phyloP scores from a whole-genome alignment of 305 asterid species.

The Solanum hybrid region DNA sequence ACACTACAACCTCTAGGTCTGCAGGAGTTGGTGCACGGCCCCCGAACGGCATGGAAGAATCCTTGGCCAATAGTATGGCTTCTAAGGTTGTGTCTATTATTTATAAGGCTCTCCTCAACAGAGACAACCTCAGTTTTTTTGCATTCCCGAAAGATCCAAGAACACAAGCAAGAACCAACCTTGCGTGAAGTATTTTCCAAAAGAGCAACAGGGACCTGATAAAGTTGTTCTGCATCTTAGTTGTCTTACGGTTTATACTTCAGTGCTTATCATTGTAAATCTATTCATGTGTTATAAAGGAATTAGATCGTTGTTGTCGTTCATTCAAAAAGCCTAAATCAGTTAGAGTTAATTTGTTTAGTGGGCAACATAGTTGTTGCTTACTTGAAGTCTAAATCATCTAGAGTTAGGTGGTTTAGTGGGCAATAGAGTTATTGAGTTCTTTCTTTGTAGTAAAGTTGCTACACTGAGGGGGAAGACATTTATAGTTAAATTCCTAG shows the following conservation, averaged over 20 bases:
- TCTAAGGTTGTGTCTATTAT: background rate
- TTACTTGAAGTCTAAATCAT: too few species aligned
- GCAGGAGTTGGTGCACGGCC: background rate
- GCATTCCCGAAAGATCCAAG: background rate
- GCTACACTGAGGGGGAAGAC: background rate
- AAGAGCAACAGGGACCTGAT: background rate
- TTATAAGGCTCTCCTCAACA: background rate
- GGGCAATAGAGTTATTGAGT: background rate
- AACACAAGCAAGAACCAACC: background rate
- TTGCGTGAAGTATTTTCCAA: background rate
- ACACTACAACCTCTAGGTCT: background rate
- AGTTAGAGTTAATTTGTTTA: background rate
- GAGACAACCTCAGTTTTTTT: background rate
- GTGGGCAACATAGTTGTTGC: background rate
- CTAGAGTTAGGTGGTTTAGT: background rate
- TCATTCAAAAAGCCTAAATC: background rate
- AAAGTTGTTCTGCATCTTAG: background rate
- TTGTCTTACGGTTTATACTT: background rate
- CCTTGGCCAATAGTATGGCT: background rate
- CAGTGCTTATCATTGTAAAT: background rate
- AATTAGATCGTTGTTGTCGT: background rate
- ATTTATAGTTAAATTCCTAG: background rate
- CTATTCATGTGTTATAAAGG: background rate
- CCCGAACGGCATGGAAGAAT: background rate
- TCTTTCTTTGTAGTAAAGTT: background rate